Evolutionary conservation across 2,329 filamentous ascomycete species (phyloP).

Genomic region (Apiospora koreana): DNA sequence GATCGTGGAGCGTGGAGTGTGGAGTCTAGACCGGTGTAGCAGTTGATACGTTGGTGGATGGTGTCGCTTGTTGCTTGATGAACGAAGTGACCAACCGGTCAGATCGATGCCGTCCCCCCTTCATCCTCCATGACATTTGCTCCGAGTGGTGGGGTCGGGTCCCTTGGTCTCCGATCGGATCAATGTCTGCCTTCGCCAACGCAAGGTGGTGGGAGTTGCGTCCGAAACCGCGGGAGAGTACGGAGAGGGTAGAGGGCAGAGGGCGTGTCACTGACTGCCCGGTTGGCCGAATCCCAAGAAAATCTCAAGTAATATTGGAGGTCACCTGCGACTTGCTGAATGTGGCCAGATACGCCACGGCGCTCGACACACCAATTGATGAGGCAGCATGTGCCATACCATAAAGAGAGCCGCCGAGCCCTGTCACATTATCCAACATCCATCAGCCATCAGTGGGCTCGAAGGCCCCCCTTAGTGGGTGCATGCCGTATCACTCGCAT

Average conservation of each 20-base stretch:
- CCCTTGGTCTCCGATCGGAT: neutral
- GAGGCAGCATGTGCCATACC: neutral
- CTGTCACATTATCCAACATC: constrained; percentile 2
- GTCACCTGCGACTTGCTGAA: neutral
- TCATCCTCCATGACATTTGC: neutral
- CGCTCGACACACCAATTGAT: neutral
- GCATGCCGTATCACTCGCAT: constrained; percentile 1
- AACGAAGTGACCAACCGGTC: neutral
- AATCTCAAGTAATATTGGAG: neutral
- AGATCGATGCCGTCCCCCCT: neutral
- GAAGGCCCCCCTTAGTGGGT: neutral
- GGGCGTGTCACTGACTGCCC: neutral
- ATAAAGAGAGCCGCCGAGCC: neutral
- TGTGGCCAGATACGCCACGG: neutral
- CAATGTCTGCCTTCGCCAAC: neutral
- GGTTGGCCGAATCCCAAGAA: neutral
- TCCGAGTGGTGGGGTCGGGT: neutral
- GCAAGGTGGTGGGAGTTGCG: neutral
- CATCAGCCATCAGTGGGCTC: neutral
- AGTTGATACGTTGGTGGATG: neutral
- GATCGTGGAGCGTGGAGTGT: too few species aligned
- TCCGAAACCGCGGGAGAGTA: neutral
- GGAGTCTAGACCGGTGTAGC: neutral
- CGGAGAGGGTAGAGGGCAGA: neutral
- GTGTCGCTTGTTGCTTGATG: neutral